Evolutionary conservation across 1,284 basidiomycete genomes (phyloP), one percentile per base, ranked within the genome.

Genomic region (Cerrena zonata): DNA sequence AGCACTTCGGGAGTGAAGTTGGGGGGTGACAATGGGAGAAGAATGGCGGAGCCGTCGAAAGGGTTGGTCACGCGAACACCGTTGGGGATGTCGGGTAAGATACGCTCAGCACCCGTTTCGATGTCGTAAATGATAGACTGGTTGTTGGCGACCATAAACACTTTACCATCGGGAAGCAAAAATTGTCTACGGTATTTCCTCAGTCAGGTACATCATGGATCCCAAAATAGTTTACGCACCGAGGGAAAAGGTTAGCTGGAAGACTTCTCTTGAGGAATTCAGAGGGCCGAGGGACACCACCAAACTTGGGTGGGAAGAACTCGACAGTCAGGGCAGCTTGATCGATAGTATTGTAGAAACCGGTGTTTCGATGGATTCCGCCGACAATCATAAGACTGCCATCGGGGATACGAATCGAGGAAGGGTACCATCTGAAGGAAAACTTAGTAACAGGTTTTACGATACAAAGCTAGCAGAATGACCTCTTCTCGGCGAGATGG

Each of bases 291-390:
- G 69, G 68, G 4, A 74, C 62, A 25, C 67, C 65, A 25, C 67
- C 64, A 50, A 75, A 73, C 56, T 80, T 79, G 1, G 70, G 66
- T 13, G 78, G 78, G 67, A 76, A 78, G 61, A 75, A 80, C 59
- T 80, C 44, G 25, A 45, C 19, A 19, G 23, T 45, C 15, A n/a
- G 12, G 13, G 24, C 44, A 26, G 44, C 19, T 34, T 15, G 30
- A 7, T 34, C 30, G 27, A 22, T 24, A 21, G 18, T 30, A n/a
- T 45, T 45, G 24, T 26, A 45, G 44, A 45, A 45, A 12, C n/a
- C 44, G 22, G 44, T 24, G 18, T 45, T 26, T 10, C 18, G 64
- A 45, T 70, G 65, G 7, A 65, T 70, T 1, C 73, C 73, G 22
- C 73, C 72, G 13, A 74, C 63, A 43, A 75, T 65, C 66, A 74